Evolutionary conservation across 2,329 filamentous ascomycete genomes (phyloP).

Genomic region (Arthrinium phaeospermum): DNA sequence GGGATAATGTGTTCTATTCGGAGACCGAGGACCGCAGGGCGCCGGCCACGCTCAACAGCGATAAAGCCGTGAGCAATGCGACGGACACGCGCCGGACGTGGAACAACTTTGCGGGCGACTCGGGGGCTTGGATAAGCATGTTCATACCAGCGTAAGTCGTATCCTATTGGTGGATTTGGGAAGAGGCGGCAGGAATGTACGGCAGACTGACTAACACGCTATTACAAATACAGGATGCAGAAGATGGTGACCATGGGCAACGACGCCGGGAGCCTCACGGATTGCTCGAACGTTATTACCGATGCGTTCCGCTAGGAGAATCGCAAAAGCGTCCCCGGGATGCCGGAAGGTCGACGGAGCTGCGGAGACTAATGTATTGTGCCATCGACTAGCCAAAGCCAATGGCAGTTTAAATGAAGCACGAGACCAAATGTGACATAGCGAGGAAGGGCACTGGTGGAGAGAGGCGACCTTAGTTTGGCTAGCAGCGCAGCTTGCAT

Average conservation of each 20-base stretch:
- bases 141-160: conserved; percentile 36
- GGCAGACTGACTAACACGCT: background rate
- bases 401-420: background rate
- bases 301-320: conserved; percentile 10
- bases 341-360: conserved; percentile 4
- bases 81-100: conserved; percentile 32
- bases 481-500: background rate
- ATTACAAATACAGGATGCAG: conserved; percentile 31
- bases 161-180: background rate
- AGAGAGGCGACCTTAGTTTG: background rate
- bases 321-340: background rate
- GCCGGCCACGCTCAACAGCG: conserved; percentile 33
- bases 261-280: conserved; percentile 30
- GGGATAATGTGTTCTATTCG: conserved; percentile 58
- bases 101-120: conserved; percentile 30
- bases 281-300: conserved; percentile 36
- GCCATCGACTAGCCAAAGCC: background rate
- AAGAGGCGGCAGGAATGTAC: background rate
- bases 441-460: background rate
- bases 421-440: background rate
- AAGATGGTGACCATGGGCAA: conserved; percentile 35
- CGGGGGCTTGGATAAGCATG: conserved; percentile 32
- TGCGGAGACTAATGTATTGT: background rate
- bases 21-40: conserved; percentile 39
- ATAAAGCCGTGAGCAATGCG: conserved; percentile 33